Evolutionary conservation across 2,329 filamentous ascomycete species (phyloP), one percentile per base, ranked within the genome.

Genomic region (Graphiopsis chlorocephala): DNA sequence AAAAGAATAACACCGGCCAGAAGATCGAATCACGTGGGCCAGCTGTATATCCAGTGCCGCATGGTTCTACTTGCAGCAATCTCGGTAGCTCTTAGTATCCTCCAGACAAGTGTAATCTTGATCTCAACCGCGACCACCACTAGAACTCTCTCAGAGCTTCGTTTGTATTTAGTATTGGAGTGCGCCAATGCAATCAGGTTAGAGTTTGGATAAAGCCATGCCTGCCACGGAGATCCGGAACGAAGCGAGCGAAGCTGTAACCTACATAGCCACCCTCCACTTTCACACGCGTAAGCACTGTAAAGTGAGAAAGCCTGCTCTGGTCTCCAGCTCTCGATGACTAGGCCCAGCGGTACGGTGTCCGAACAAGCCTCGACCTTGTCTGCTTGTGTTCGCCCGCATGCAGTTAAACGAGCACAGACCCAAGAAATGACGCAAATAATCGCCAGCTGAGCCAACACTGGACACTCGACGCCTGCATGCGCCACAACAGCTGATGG

Each of bases 311-410:
- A n/a, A 45, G 38, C 38, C 38, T 45, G 38, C 38, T 20, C n/a
- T n/a, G 38, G 23, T 45, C 38, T 45, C n/a, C n/a, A 38, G 8
- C n/a, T 20, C 17, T 45, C 38, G 38, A 45, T 45, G 38, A n/a
- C 38, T 23, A 45, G 55, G 55, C 15, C 55, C 55, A 58, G 29
- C 35, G 55, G 55, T 33, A 23, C 55, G 35, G 55, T 58, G 45
- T 58, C 55, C 55, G 55, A 31, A 38, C 28, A 33, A 56, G 52
- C 52, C 28, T 56, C 29, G 53, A 58, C 55, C 55, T 42, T 58
- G 55, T 23, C n/a, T 58, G 28, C 28, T 29, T 28, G 17, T 12
- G 28, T 45, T 45, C 12, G 33, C 14, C 55, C 55, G 55, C 55
- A 58, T 57, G n/a, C n/a, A n/a, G n/a, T n/a, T n/a, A n/a, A n/a